These are phyloP conservation scores for Myxozyma udenii DNA, from an alignment of 805 yeast species.

Conservation along the genomic window DNA sequence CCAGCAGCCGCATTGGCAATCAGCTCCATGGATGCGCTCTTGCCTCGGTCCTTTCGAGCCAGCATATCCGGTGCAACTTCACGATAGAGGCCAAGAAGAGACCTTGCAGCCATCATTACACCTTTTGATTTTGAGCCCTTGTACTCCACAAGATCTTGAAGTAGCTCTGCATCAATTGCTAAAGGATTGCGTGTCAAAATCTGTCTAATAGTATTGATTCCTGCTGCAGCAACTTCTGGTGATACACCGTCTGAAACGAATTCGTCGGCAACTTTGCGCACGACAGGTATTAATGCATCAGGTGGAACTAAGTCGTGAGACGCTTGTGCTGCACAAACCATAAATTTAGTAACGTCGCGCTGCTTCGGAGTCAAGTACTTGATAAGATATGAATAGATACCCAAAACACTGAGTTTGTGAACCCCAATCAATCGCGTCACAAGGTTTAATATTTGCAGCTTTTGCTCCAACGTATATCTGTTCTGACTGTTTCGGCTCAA, in stretches of 20 bases:
- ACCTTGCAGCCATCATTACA: constrained; percentile 90
- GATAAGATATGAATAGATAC: constrained; percentile 82
- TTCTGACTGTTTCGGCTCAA: constrained; percentile 60
- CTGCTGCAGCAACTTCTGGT: constrained; percentile 96
- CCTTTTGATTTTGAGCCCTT: constrained; percentile 91
- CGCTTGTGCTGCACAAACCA: constrained; percentile 97
- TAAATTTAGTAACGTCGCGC: constrained; percentile 85
- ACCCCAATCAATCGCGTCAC: constrained; percentile 89
- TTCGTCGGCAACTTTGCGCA: constrained; percentile 93
- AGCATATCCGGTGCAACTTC: constrained; percentile 97
- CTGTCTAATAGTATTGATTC: constrained; percentile 91
- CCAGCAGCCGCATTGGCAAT: constrained; percentile 55
- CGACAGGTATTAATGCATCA: constrained; percentile 72
- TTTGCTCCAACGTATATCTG: constrained; percentile 79
- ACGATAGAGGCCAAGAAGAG: constrained; percentile 79
- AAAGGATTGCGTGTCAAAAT: constrained; percentile 89
- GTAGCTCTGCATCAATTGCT: constrained; percentile 81
- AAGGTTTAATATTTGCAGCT: constrained; percentile 80
- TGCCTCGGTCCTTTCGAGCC: constrained; percentile 86
- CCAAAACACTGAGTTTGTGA: constrained; percentile 86
- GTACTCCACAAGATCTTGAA: constrained; percentile 87
- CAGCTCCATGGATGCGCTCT: constrained; percentile 78
- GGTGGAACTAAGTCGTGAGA: constrained; percentile 97
- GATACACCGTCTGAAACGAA: constrained; percentile 98
- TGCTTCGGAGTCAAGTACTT: constrained; percentile 94